These are phyloP conservation scores for Saccharomyces hybrid DNA, from an alignment of 1,139 yeast genomes.

Conservation along the genomic window DNA sequence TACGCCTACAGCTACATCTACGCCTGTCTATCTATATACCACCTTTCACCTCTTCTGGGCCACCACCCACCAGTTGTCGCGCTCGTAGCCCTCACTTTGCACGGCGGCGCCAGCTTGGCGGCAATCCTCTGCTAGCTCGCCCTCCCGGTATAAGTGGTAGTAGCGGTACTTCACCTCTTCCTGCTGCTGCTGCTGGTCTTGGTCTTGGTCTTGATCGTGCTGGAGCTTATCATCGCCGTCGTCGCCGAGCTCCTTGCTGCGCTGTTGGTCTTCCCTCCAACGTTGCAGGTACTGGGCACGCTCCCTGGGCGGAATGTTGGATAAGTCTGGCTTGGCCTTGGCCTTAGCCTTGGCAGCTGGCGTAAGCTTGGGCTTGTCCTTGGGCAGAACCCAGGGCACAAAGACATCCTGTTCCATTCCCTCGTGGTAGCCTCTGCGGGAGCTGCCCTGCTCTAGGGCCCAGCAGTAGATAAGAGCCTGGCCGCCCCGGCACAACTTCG, in stretches of 20 bases:
- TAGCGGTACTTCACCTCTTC: slow-evolving; percentile 61
- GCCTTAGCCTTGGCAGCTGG: slow-evolving; percentile 11
- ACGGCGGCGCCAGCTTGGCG: slow-evolving; percentile 57
- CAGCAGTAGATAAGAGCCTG: slow-evolving; percentile 80
- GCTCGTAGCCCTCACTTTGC: slow-evolving; percentile 74
- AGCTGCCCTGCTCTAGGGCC: slow-evolving; percentile 88
- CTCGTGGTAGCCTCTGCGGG: slow-evolving; percentile 79
- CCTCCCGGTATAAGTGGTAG: slow-evolving; percentile 77
- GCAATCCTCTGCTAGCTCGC: slow-evolving; percentile 72
- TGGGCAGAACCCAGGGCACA: slow-evolving; percentile 86
- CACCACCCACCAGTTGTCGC: slow-evolving; percentile 90
- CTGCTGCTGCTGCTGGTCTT: slow-evolving; percentile 9
- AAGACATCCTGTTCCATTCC: slow-evolving; percentile 90
- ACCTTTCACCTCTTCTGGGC: slow-evolving; percentile 29
- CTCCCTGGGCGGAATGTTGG: slow-evolving; percentile 23
- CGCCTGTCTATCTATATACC: not conserved
- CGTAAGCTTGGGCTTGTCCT: slow-evolving; percentile 29
- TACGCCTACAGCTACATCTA: not conserved
- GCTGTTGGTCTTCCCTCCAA: slow-evolving; percentile 27
- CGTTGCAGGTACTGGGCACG: slow-evolving; percentile 24
- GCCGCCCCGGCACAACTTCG: slow-evolving; percentile 53
- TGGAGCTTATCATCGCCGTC: slow-evolving; percentile 9
- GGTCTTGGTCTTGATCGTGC: slow-evolving; percentile 11
- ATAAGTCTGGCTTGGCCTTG: slow-evolving; percentile 23
- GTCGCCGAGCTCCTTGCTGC: slow-evolving; percentile 12